A percentile compares a stretch with the other conserved stretches of the same genome.
phyloP scores from a whole-genome alignment of 345 rosid genomes.

The Brassica juncea region DNA sequence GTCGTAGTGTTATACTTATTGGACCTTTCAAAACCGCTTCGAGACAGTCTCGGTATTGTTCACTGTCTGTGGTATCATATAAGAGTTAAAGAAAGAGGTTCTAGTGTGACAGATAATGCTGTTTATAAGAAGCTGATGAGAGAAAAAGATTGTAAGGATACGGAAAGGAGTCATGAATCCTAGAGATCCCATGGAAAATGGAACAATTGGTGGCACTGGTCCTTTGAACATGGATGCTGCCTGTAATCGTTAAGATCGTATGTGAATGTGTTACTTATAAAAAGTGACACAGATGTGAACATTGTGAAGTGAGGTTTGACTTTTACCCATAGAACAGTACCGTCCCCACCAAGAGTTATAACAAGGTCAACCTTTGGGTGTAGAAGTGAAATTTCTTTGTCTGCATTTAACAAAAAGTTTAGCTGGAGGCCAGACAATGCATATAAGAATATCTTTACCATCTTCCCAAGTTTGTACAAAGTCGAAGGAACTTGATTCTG shows the following conservation, averaged over 20 bases:
- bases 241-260: constrained; percentile 47
- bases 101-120: constrained; percentile 13
- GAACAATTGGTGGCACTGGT: constrained; percentile 94
- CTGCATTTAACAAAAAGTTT: constrained; percentile 46
- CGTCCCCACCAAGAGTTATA: constrained; percentile 99
- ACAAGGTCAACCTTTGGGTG: constrained; percentile 89
- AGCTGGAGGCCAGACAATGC: neutral
- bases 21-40: constrained; percentile 84
- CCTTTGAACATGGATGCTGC: constrained; percentile 97
- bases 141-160: constrained; percentile 61
- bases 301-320: neutral
- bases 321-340: constrained; percentile 95
- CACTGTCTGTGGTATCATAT: constrained; percentile 61
- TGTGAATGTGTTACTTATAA: no score
- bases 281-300: neutral
- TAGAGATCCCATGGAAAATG: constrained; percentile 94
- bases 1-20: constrained; percentile 85
- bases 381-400: constrained; percentile 62
- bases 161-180: constrained; percentile 99
- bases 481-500: constrained; percentile 72
- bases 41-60: constrained; percentile 76
- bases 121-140: neutral
- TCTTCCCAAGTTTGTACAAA: constrained; percentile 89
- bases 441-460: constrained; percentile 50
- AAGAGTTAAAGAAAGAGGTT: constrained; percentile 25